phyloP scores from a whole-genome alignment of 2,329 filamentous ascomycete species.

The Aspergillus japonicus region DNA sequence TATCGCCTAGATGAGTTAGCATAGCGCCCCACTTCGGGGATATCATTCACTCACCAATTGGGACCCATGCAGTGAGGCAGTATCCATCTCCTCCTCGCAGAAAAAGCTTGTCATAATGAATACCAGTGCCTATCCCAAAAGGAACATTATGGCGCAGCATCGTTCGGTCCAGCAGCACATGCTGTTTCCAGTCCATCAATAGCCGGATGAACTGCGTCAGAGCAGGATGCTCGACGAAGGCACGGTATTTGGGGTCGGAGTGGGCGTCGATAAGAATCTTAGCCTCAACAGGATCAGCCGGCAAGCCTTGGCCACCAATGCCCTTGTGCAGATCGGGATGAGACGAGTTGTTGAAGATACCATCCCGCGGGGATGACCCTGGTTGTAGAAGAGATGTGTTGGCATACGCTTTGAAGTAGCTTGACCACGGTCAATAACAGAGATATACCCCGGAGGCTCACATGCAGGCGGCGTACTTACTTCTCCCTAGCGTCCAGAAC shows the following conservation, averaged over 20 bases:
- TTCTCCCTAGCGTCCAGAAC: constrained; percentile 43
- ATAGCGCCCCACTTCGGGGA: neutral
- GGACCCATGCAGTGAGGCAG: constrained; percentile 36
- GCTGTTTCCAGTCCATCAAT: constrained; percentile 40
- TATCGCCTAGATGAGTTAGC: constrained; percentile 10
- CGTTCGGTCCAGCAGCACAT: constrained; percentile 35
- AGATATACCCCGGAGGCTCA: too few species aligned
- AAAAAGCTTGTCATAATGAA: constrained; percentile 47
- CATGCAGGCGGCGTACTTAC: neutral
- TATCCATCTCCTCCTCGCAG: constrained; percentile 39
- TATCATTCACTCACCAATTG: constrained; percentile 33
- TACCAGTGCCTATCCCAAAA: constrained; percentile 36
- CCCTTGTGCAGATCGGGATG: constrained; percentile 38
- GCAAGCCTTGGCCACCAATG: constrained; percentile 32
- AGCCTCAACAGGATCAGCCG: constrained; percentile 27
- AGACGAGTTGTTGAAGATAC: constrained; percentile 41
- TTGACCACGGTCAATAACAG: neutral
- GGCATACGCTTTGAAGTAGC: constrained; percentile 42
- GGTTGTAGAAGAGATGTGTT: constrained; percentile 42
- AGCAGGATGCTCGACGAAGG: constrained; percentile 37
- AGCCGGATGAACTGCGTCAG: constrained; percentile 37
- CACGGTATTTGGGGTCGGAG: constrained; percentile 31
- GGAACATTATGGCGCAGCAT: constrained; percentile 44
- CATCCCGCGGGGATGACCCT: constrained; percentile 38
- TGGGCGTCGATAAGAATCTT: constrained; percentile 35